phyloP scores from a whole-genome alignment of 1,139 yeast genomes.

The Yamadazyma dushanensis region DNA sequence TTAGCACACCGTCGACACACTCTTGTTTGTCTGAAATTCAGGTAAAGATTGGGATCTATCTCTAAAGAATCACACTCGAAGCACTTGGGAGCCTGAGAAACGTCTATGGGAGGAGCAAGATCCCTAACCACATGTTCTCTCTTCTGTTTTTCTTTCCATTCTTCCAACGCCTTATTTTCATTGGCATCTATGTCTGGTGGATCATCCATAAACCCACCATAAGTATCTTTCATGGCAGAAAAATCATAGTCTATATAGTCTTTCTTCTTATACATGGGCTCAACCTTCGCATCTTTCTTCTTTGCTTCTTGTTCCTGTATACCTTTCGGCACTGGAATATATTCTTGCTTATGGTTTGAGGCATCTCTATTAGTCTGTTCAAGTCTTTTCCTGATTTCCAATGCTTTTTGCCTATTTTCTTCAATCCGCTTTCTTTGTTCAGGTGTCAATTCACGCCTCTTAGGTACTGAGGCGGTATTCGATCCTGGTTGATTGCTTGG shows the following conservation, averaged over 20 bases:
- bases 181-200: constrained; percentile 21
- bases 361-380: constrained; percentile 36
- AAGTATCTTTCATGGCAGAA: constrained; percentile 75
- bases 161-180: constrained; percentile 53
- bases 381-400: constrained; percentile 48
- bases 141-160: constrained; percentile 72
- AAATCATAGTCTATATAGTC: constrained; percentile 93
- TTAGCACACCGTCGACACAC: constrained; percentile 82
- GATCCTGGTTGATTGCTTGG: constrained; percentile 15
- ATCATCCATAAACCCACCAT: constrained; percentile 14
- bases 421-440: constrained; percentile 57
- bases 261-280: constrained; percentile 50
- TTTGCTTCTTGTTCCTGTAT: constrained; percentile 13
- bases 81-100: constrained; percentile 74
- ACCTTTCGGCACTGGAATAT: constrained; percentile 13
- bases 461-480: constrained; percentile 3
- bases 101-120: constrained; percentile 69
- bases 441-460: constrained; percentile 40
- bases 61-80: constrained; percentile 79
- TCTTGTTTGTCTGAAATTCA: constrained; percentile 62
- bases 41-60: constrained; percentile 68
- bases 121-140: constrained; percentile 46
- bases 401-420: constrained; percentile 57
- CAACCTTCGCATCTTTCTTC: constrained; percentile 13
- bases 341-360: constrained; percentile 13